phyloP scores from a whole-genome alignment of 176 grass and related monocot species.

The Pontederia crassipes region DNA sequence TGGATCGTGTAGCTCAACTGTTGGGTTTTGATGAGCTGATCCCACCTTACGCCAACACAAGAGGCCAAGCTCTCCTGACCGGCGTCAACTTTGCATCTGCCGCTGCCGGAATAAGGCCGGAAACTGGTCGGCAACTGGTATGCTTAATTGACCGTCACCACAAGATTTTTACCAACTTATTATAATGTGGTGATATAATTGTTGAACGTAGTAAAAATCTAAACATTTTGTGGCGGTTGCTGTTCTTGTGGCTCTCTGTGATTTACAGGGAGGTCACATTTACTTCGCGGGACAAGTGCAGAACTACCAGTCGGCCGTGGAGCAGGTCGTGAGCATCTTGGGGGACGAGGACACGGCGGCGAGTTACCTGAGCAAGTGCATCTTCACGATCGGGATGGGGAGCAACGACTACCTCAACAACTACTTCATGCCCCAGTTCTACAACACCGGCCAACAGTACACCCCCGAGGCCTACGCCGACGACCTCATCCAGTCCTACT shows the following conservation, averaged over 20 bases:
- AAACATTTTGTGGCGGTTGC: too few species aligned
- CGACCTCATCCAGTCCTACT: slow-evolving; percentile 46
- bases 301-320: slow-evolving; percentile 68
- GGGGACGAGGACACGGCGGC: slow-evolving; percentile 58
- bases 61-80: slow-evolving; percentile 34
- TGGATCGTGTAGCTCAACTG: slow-evolving; percentile 33
- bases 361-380: slow-evolving; percentile 77
- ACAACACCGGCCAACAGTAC: slow-evolving; percentile 53
- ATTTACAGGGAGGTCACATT: slow-evolving; percentile 45
- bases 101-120: slow-evolving; percentile 76
- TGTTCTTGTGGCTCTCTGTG: too few species aligned
- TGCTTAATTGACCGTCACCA: not conserved
- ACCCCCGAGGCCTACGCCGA: slow-evolving; percentile 68
- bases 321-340: slow-evolving; percentile 53
- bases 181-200: too few species aligned
- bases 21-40: slow-evolving; percentile 65
- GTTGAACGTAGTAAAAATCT: too few species aligned
- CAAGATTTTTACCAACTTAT: too few species aligned
- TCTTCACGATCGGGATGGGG: slow-evolving; percentile 81
- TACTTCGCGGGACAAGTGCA: slow-evolving; percentile 47
- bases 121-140: slow-evolving; percentile 82
- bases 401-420: slow-evolving; percentile 99
- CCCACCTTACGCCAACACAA: slow-evolving; percentile 47
- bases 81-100: slow-evolving; percentile 89
- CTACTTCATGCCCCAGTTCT: slow-evolving; percentile 86